Evolutionary conservation across 192 early-diverging fungal genomes (phyloP), one percentile per base, ranked within the genome.

Genomic region (Coemansia sp.): DNA sequence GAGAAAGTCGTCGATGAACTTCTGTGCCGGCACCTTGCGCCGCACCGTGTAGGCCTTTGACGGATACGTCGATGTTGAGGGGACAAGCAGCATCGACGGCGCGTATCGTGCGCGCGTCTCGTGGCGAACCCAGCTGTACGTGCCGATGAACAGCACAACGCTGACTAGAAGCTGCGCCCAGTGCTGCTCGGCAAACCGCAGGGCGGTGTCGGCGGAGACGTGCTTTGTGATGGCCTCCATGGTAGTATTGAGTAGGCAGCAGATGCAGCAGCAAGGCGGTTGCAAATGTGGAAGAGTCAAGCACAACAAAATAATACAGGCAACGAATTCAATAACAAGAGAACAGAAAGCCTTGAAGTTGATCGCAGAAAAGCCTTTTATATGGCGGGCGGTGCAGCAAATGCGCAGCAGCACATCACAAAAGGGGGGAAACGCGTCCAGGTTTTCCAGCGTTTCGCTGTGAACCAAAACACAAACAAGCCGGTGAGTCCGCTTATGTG

Each of bases 51-150:
- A 82, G 2, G 40, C 29, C 50, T 47, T 52, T 15, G 75, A 73
- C 29, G 75, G 81, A 42, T 82, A 82, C 5, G 71, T 74, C 11
- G 81, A 82, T 0, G 81, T 78, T 4, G 81, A 74, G 9, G 81
- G 81, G 15, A 82, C 75, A 47, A 82, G 68, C 6, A 80, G 50
- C 6, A 64, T 19, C 13, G 72, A 67, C 10, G 77, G 77, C 29
- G 72, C 33, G 17, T 57, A 71, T 7, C 59, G 60, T 55, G 77
- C 68, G 37, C 42, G 36, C 33, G 29, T 41, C 47, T 34, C 65
- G 68, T 68, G 77, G 5, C 59, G 29, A 22, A 52, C 37, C 72
- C 71, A 74, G 58, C 42, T 31, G 27, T 62, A 70, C 19, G 77
- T 59, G 52, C 62, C 57, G 25, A 70, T 28, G 25, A 74, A 63